Evolutionary conservation across 257 asterid species (phyloP).

Genomic region (Plectranthus barbatus): DNA sequence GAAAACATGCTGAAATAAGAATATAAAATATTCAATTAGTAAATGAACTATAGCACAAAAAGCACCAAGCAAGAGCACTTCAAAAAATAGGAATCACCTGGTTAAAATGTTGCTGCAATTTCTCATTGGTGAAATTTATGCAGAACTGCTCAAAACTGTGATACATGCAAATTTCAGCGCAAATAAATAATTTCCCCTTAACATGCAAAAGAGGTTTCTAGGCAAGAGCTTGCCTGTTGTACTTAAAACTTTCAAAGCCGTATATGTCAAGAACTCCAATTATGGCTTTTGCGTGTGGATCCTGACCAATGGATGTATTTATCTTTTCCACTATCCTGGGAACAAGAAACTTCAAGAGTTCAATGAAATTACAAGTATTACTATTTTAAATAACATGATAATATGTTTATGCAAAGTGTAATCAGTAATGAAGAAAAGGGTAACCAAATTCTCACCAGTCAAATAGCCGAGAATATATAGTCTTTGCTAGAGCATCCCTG

Average conservation of each 20-base stretch:
- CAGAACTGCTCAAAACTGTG: conserved; percentile 90
- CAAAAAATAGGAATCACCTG: conserved; percentile 47
- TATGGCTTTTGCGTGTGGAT: conserved; percentile 88
- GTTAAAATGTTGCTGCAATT: conserved; percentile 90
- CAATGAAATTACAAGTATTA: conserved; percentile 10
- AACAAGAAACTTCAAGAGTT: conserved; percentile 9
- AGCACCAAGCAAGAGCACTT: conserved; percentile 7
- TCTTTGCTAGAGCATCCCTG: conserved; percentile 94
- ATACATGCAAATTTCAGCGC: conserved; percentile 10
- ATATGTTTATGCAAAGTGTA: background rate
- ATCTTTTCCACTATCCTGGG: conserved; percentile 92
- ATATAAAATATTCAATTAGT: conserved; percentile 17
- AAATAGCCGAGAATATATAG: conserved; percentile 75
- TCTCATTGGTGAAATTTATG: conserved; percentile 88
- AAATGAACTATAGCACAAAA: conserved; percentile 5
- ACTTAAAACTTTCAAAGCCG: conserved; percentile 93
- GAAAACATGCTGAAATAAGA: conserved; percentile 72
- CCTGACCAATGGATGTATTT: conserved; percentile 93
- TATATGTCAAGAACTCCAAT: conserved; percentile 98
- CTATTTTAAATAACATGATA: background rate
- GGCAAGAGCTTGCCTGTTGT: conserved; percentile 43
- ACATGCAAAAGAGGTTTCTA: conserved; percentile 4
- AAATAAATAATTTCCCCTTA: background rate
- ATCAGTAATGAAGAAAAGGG: background rate
- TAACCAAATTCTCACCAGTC: conserved; percentile 53